Base-by-base conservation (phyloP, 345 rosid genomes). In the Leavenworthia alabamica region DNA sequence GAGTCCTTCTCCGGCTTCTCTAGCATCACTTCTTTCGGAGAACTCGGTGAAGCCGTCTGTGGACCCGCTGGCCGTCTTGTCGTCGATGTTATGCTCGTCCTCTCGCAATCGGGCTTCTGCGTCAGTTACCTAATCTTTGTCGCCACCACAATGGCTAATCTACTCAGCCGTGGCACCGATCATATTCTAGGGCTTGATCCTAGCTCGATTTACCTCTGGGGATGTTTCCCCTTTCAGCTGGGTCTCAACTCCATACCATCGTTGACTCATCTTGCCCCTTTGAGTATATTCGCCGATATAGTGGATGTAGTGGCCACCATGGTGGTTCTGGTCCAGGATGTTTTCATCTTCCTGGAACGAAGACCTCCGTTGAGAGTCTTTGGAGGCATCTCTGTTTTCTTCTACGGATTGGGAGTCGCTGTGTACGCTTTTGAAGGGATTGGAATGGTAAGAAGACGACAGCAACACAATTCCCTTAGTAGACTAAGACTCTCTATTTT, bases 201-300 rank as follows among this genome's bases (percentile, higher is more conserved):
- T 3, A 64, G 76, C 45, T 77, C 81, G 4, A 60, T 83, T 6
- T 81, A 69, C 54, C 57, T 80, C 44, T 83, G 89, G 86, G 83
- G 77, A 0, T 83, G 87, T 64, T 85, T 88, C 32, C 96, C 89
- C 6, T 85, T 88, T 53, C 92, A 88, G 60, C 75, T 88, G 22
- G 92, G 88, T 26, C 72, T 88, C 60, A 85, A 76, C 70, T 85
- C 92, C 7, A 79, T 88, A 47, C 78, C 84, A 10, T 68, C 84
- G 1, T 56, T 85, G 57, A 85, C 96, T 57, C 88, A 79, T 72
- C 60, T 83, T 62, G 96, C 96, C 15, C 92, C 92, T 59, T 49
- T 88, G 79, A 88, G 96, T 62, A 83, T 88, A 15, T 85, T 88
- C 60, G 90, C 92, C 16, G 96, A 85, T 63, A 45, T 85, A 11